phyloP scores from a whole-genome alignment of 768 basidiomycete genomes.

The Calocera viscosa region DNA sequence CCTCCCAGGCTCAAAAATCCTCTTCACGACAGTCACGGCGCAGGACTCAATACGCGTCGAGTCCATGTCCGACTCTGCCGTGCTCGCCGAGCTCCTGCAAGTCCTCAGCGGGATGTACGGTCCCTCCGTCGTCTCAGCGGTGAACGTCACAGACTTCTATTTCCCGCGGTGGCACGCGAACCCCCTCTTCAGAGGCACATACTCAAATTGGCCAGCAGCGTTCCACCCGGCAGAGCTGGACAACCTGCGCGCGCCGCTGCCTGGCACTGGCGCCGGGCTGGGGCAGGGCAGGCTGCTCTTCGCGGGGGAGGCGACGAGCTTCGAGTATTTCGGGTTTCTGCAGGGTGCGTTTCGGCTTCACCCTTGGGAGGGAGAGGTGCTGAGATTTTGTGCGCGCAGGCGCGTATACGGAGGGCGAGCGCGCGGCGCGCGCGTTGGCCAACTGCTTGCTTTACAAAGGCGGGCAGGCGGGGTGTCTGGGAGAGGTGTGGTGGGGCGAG shows the following conservation, averaged over 20 bases:
- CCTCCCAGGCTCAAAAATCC: conserved; percentile 47
- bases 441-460: not conserved
- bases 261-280: not conserved
- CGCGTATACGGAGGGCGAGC: not conserved
- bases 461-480: not conserved
- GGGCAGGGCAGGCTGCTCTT: conserved; percentile 41
- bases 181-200: conserved; percentile 46
- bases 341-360: not conserved
- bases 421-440: not conserved
- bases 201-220: conserved; percentile 60
- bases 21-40: conserved; percentile 44
- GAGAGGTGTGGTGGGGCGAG: not conserved
- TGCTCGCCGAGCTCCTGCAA: conserved; percentile 42
- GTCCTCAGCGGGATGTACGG: conserved; percentile 46
- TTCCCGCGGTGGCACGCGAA: conserved; percentile 45
- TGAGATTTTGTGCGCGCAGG: no score
- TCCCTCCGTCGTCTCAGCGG: conserved; percentile 15
- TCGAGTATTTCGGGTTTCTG: conserved; percentile 39
- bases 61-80: conserved; percentile 34
- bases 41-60: conserved; percentile 51
- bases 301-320: conserved; percentile 49
- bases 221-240: conserved; percentile 26
- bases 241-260: conserved; percentile 11
- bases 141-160: conserved; percentile 39
- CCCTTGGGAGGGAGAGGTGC: no score